Conservation (phyloP, 129 eudicot genomes). For the Tagetes patula region DNA sequence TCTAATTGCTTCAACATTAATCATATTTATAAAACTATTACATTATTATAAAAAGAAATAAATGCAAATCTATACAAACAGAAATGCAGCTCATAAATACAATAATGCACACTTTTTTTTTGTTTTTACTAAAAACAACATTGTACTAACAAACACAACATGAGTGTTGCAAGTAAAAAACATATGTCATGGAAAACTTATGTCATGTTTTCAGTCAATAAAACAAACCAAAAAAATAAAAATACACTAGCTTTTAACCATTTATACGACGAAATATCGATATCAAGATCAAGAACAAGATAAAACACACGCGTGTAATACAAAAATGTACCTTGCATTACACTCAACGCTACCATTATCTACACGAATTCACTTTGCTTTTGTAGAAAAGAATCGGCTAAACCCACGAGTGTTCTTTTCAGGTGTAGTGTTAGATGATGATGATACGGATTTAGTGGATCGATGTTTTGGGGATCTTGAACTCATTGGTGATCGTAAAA, state of each 20-base stretch:
- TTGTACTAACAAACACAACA: conserved; percentile 24
- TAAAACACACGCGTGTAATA: conserved; percentile 42
- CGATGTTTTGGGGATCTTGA: conserved; percentile 53
- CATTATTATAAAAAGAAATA: not conserved
- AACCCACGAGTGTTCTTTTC: conserved; percentile 87
- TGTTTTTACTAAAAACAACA: conserved; percentile 6
- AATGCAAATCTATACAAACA: not conserved
- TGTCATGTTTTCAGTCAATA: conserved; percentile 31
- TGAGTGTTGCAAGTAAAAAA: conserved; percentile 31
- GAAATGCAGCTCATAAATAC: not conserved
- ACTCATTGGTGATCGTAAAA: conserved; percentile 55
- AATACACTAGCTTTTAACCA: conserved; percentile 30
- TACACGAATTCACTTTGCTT: conserved; percentile 46
- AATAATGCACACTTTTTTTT: conserved; percentile 2
- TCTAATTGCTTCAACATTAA: conserved; percentile 11
- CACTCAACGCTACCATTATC: conserved; percentile 28
- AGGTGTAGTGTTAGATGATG: conserved; percentile 75
- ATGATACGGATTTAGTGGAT: conserved; percentile 75
- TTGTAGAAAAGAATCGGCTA: conserved; percentile 85
- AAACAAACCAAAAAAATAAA: conserved; percentile 38
- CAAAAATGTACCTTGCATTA: conserved; percentile 35
- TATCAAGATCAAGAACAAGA: conserved; percentile 14
- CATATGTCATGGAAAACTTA: conserved; percentile 36
- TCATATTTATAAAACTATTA: not conserved
- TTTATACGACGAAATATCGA: conserved; percentile 1